phyloP scores from a whole-genome alignment of 768 basidiomycete genomes.

The Scleroderma citrinum region DNA sequence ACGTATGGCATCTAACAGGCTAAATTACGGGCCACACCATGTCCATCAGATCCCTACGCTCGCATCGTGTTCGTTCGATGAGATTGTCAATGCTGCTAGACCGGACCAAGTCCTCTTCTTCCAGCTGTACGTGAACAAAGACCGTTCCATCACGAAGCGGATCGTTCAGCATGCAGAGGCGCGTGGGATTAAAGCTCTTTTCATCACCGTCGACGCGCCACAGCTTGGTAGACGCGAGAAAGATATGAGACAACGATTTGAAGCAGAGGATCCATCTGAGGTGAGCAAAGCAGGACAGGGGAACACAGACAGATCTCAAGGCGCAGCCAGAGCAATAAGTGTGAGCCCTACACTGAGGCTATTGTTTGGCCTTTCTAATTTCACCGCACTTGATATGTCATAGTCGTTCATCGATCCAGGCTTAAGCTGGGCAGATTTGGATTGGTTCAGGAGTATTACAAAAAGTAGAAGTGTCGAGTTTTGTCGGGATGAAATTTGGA shows the following conservation, averaged over 20 bases:
- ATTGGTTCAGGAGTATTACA: constrained; percentile 74
- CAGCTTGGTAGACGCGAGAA: constrained; percentile 93
- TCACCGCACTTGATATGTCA: not conserved
- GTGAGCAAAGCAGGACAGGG: constrained; percentile 40
- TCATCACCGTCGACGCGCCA: constrained; percentile 97
- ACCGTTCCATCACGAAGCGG: constrained; percentile 76
- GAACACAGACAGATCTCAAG: constrained; percentile 75
- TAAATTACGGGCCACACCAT: too few species aligned
- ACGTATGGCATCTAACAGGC: not conserved
- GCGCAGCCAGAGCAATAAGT: constrained; percentile 90
- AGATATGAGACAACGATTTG: constrained; percentile 97
- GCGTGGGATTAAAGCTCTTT: constrained; percentile 87
- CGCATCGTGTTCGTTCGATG: constrained; percentile 93
- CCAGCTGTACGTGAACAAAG: constrained; percentile 89
- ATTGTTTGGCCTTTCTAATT: not conserved
- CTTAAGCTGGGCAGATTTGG: constrained; percentile 65
- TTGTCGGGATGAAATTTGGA: constrained; percentile 9
- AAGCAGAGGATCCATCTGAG: constrained; percentile 52
- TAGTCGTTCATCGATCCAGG: constrained; percentile 94
- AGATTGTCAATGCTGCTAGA: constrained; percentile 81
- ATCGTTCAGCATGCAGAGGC: constrained; percentile 87
- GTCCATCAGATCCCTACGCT: constrained; percentile 91
- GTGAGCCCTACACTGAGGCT: constrained; percentile 35
- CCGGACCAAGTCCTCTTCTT: constrained; percentile 80
- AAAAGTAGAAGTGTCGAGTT: constrained; percentile 46